Conservation (phyloP, 257 asterid genomes). For the Fraxinus quadrangulata region DNA sequence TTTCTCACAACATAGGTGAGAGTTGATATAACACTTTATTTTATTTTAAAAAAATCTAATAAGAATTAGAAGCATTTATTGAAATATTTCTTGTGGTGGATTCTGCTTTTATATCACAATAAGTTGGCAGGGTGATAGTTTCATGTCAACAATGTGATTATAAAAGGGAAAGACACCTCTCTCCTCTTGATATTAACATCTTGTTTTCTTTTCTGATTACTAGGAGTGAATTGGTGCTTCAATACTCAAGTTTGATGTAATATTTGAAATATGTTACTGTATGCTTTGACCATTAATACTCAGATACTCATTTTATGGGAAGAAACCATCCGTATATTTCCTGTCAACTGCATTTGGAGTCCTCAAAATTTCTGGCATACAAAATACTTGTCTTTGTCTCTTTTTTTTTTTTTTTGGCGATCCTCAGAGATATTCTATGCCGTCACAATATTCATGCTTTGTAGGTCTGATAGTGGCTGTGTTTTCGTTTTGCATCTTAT, state of each 20-base stretch:
- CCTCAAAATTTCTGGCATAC: background rate
- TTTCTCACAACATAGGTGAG: background rate
- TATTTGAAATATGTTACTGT: background rate
- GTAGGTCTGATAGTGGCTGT: background rate
- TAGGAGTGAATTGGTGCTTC: background rate
- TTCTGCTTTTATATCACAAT: conserved; percentile 3
- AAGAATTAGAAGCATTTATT: background rate
- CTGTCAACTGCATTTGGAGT: conserved; percentile 1
- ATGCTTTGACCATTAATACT: conserved; percentile 2
- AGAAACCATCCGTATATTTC: background rate
- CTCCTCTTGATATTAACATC: background rate
- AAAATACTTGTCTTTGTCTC: background rate
- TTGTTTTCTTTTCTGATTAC: background rate
- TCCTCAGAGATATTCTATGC: background rate
- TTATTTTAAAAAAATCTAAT: background rate
- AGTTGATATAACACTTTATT: conserved; percentile 10
- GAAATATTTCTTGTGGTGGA: conserved; percentile 1
- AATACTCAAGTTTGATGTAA: background rate
- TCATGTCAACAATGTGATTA: background rate
- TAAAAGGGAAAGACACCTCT: background rate
- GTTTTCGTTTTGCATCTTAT: background rate
- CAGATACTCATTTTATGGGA: conserved; percentile 2
- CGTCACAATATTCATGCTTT: background rate
- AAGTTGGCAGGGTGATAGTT: background rate
- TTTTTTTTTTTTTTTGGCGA: background rate